These are phyloP conservation scores for Melanopsichium pennsylvanicum DNA, from an alignment of 1,284 basidiomycete species.

Conservation along the genomic window DNA sequence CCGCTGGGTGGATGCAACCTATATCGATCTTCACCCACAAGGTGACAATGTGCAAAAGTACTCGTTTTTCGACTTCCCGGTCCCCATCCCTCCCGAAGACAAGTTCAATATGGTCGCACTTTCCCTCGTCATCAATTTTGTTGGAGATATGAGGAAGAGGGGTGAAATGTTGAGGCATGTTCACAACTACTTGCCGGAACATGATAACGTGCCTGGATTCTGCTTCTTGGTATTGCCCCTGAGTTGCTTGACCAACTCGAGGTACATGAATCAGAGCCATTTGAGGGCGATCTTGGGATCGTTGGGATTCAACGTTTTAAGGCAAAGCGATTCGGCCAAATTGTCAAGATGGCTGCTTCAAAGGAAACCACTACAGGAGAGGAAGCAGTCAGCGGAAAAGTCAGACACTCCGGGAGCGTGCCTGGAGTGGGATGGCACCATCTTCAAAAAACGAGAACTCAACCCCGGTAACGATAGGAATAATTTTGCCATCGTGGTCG, in stretches of 20 bases:
- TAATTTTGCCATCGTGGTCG: conserved; percentile 65
- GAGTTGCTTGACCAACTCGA: conserved; percentile 65
- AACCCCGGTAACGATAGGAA: conserved; percentile 63
- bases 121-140: conserved; percentile 68
- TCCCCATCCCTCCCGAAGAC: conserved; percentile 33
- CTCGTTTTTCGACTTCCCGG: conserved; percentile 66
- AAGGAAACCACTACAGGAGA: conserved; percentile 19
- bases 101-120: conserved; percentile 66
- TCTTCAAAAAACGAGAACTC: conserved; percentile 64
- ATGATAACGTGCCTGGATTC: conserved; percentile 47
- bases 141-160: conserved; percentile 64
- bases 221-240: conserved; percentile 67
- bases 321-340: conserved; percentile 64
- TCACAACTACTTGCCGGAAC: conserved; percentile 50
- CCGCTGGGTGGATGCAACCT: conserved; percentile 64
- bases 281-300: conserved; percentile 61
- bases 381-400: conserved; percentile 4
- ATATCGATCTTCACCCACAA: conserved; percentile 67
- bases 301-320: conserved; percentile 63
- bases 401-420: conserved; percentile 14
- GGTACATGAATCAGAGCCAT: conserved; percentile 66
- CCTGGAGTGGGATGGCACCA: conserved; percentile 59
- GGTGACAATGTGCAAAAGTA: conserved; percentile 61
- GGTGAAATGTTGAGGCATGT: conserved; percentile 61
- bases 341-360: conserved; percentile 66